phyloP scores from a whole-genome alignment of 345 rosid species.

The Iberis pinnata region DNA sequence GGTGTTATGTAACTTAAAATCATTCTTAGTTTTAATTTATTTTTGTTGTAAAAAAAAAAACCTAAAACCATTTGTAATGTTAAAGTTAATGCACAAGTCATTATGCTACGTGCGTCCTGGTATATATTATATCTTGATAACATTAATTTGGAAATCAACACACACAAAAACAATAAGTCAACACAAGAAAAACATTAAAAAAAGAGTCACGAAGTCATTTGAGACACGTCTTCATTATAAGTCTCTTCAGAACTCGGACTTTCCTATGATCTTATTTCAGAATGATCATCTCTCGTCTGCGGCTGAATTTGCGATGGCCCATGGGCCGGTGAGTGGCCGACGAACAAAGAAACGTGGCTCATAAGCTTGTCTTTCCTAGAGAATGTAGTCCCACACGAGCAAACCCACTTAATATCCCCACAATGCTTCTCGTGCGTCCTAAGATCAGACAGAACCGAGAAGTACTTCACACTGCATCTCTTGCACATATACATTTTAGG shows the following conservation, averaged over 20 bases:
- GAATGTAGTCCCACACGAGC: constrained; percentile 83
- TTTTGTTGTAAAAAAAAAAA: too few relatives aligned
- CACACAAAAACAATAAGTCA: background rate
- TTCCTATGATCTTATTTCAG: background rate
- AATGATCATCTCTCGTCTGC: too few relatives aligned
- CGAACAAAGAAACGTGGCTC: constrained; percentile 72
- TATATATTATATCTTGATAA: background rate
- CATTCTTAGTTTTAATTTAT: too few relatives aligned
- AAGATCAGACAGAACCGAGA: constrained; percentile 80
- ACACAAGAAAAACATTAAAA: too few relatives aligned
- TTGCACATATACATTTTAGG: constrained; percentile 87
- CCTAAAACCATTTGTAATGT: background rate
- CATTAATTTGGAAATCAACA: background rate
- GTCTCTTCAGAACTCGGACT: constrained; percentile 1
- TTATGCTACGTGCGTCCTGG: too few relatives aligned
- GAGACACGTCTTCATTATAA: background rate
- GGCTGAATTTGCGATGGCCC: background rate
- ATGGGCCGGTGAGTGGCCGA: constrained; percentile 52
- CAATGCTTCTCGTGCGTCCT: constrained; percentile 96
- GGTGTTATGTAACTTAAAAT: too few relatives aligned
- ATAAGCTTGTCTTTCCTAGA: constrained; percentile 82
- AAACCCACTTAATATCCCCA: constrained; percentile 65
- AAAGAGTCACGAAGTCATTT: too few relatives aligned
- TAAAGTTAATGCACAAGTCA: background rate
- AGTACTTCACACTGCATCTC: constrained; percentile 67